A percentile compares a stretch with the other conserved stretches of the same genome.
Evolutionary conservation across 768 basidiomycete species (phyloP).

Genomic region (Tremella mesenterica): DNA sequence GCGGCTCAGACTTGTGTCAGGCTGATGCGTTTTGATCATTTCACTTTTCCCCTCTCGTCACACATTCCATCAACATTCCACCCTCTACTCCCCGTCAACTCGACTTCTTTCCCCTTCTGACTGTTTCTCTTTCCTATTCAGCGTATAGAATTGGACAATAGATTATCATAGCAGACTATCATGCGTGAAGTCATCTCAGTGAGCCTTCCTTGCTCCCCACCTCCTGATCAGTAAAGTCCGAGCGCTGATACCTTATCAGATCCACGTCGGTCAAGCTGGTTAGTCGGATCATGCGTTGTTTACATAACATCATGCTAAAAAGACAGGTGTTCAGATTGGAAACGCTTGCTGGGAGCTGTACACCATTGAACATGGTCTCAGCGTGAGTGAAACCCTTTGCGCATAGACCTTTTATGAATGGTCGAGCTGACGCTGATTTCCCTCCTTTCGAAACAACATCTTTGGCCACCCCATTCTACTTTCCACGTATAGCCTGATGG

Average conservation of each 20-base stretch:
- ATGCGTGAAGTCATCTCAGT: conserved; percentile 78
- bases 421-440: neutral
- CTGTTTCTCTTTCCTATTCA: too few species aligned
- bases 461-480: too few species aligned
- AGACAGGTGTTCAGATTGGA: conserved; percentile 52
- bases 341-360: conserved; percentile 99
- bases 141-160: too few species aligned
- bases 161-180: too few species aligned
- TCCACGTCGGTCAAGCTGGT: conserved; percentile 87
- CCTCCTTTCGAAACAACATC: neutral
- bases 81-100: too few species aligned
- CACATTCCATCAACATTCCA: too few species aligned
- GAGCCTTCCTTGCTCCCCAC: conserved; percentile 19
- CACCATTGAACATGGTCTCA: conserved; percentile 95
- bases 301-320: conserved; percentile 5
- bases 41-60: too few species aligned
- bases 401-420: neutral
- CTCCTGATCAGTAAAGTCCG: neutral
- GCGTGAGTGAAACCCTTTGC: conserved; percentile 56
- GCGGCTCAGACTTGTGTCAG: too few species aligned
- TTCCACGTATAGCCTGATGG: conserved; percentile 71
- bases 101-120: too few species aligned
- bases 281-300: conserved; percentile 21
- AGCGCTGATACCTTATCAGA: conserved; percentile 11
- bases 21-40: too few species aligned